A percentile compares a stretch with the other conserved stretches of the same genome.
Conservation (phyloP, 1,284 basidiomycete genomes). For the Trametes hirsuta region DNA sequence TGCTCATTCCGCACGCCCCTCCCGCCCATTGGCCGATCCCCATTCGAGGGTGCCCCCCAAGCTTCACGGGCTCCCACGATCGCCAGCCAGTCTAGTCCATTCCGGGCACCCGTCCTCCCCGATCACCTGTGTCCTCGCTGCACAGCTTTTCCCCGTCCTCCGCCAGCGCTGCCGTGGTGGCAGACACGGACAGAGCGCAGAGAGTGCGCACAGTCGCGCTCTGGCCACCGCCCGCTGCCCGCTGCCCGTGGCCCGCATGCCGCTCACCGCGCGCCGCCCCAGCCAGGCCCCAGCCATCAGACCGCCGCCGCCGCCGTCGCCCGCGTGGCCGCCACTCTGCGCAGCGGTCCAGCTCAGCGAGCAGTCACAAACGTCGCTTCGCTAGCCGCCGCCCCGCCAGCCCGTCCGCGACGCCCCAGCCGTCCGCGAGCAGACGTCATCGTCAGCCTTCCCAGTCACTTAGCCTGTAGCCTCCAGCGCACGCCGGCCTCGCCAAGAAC, state of each 20-base stretch:
- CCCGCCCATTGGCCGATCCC: slow-evolving; percentile 26
- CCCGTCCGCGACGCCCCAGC: not conserved
- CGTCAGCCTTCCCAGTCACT: slow-evolving; percentile 12
- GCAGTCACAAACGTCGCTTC: not conserved
- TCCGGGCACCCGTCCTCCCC: slow-evolving; percentile 23
- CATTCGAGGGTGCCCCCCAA: slow-evolving; percentile 31
- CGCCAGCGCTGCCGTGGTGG: not conserved
- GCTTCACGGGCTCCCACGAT: slow-evolving; percentile 26
- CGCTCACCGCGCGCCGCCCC: not conserved
- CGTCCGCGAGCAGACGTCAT: slow-evolving; percentile 13
- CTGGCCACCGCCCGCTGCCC: not conserved
- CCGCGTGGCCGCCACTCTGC: not conserved
- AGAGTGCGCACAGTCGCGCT: too few species aligned
- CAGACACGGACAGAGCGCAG: not conserved
- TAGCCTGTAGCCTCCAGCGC: slow-evolving; percentile 12
- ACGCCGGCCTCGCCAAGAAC: not conserved
- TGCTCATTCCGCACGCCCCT: not conserved
- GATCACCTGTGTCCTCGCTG: slow-evolving; percentile 26
- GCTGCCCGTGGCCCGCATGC: not conserved
- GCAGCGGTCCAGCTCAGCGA: slow-evolving; percentile 5
- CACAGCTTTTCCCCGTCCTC: slow-evolving; percentile 15
- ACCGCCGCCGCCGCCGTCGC: not conserved
- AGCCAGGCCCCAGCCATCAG: not conserved
- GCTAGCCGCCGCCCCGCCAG: not conserved
- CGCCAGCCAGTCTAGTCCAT: slow-evolving; percentile 16